A percentile compares a stretch with the other conserved stretches of the same genome.
These are phyloP conservation scores for Prunus mira DNA, from an alignment of 306 rosid species.

Conservation along the genomic window DNA sequence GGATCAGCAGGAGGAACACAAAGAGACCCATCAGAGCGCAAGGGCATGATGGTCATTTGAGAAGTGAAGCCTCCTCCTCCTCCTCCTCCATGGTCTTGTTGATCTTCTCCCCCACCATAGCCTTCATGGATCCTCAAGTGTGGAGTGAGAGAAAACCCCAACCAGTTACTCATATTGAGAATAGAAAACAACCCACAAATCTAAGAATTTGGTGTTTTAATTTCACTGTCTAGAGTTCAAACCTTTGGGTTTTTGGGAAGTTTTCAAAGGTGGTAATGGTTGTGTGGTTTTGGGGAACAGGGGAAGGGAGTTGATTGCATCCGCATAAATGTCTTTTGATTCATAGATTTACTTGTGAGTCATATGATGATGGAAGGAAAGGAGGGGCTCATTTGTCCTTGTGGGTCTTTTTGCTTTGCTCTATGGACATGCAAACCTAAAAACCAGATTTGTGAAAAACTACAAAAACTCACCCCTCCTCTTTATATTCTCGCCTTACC, in stretches of 20 bases:
- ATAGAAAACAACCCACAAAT: too few species aligned
- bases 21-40: slow-evolving; percentile 91
- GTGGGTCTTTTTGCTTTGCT: slow-evolving; percentile 20
- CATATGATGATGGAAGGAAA: slow-evolving; percentile 19
- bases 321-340: neutral
- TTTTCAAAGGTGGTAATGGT: neutral
- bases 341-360: slow-evolving; percentile 10
- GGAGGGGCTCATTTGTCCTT: slow-evolving; percentile 27
- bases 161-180: slow-evolving; percentile 75
- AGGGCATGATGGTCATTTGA: slow-evolving; percentile 71
- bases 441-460: slow-evolving; percentile 19
- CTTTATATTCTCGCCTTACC: slow-evolving; percentile 44
- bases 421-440: neutral
- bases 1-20: slow-evolving; percentile 67
- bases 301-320: neutral
- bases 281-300: neutral
- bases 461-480: slow-evolving; percentile 33
- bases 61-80: slow-evolving; percentile 18
- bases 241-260: neutral
- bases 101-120: slow-evolving; percentile 46
- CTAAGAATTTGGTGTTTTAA: too few species aligned
- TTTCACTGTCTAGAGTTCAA: neutral
- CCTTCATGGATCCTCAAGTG: slow-evolving; percentile 81
- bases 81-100: slow-evolving; percentile 27
- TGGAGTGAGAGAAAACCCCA: slow-evolving; percentile 91